Evolutionary conservation across 2,329 filamentous ascomycete species (phyloP).

Genomic region (Arthrobotrys iridis): DNA sequence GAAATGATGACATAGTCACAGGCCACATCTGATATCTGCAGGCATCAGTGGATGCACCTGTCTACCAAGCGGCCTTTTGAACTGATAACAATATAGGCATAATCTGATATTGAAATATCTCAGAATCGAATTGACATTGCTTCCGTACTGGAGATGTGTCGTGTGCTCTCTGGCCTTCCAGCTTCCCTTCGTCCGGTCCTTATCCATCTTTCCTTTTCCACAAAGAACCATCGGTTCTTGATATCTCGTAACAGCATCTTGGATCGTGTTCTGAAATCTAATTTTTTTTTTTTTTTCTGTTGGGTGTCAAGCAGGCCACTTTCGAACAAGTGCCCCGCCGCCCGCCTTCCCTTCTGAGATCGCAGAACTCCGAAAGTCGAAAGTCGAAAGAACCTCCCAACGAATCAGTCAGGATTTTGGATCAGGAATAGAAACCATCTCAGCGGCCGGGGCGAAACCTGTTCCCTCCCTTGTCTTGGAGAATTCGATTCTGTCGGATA

Average conservation of each 20-base stretch:
- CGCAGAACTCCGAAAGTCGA: conserved; percentile 33
- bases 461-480: conserved; percentile 25
- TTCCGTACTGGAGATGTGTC: no score
- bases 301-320: conserved; percentile 17
- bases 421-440: conserved; percentile 31
- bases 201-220: background rate
- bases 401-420: conserved; percentile 12
- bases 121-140: background rate
- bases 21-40: background rate
- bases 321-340: conserved; percentile 14
- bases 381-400: conserved; percentile 36
- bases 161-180: background rate
- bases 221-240: background rate
- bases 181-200: background rate
- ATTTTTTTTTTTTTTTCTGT: conserved; percentile 12
- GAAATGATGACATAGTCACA: conserved; percentile 48
- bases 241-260: conserved; percentile 1
- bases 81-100: no score
- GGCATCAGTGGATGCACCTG: no score
- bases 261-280: background rate
- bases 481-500: conserved; percentile 43
- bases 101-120: no score
- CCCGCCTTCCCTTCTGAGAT: conserved; percentile 53
- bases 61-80: no score
- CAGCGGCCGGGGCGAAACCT: conserved; percentile 31